Base-by-base conservation (phyloP, 2,329 filamentous ascomycete species). In the Verticillium zaregamsianum region DNA sequence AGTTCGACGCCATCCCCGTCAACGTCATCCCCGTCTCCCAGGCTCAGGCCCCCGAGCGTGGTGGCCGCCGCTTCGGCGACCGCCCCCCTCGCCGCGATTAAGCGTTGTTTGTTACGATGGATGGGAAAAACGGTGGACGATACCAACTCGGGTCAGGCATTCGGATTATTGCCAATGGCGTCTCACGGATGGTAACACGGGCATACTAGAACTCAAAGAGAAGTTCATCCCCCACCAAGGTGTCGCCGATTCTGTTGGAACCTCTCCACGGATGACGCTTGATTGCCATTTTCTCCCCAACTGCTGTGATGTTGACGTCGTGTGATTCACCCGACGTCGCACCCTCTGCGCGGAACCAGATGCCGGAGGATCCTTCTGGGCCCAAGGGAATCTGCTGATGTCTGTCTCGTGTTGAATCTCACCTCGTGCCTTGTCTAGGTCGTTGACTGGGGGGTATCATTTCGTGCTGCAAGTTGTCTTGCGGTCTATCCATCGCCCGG, bases 1-100 rank as follows among this genome's bases (percentile, higher is more conserved):
- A 97, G 93, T 99, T 99, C 86, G 95, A 99, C 82, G 88, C 88
- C 71, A 93, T 99, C 81, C 91, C 94, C 79, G 92, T 97, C 90
- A 97, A 96, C 83, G 92, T 98, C 74, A 88, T 96, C 73, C 82
- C 90, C 70, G 93, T 99, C 71, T 85, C 90, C 72, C 93, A 98
- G 85, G 88, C 92, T 79, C 93, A 97, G 85, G 81, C 86, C 68
- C 80, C 86, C 75, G 93, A 97, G 84, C 91, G 93, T 71, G 82
- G 82, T 68, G 87, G 86, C 71, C 90, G 90, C 76, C 87, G 91
- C 77, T 93, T 91, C 82, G 85, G 83, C 74, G 87, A 90, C 82
- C 86, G 88, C 69, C 77, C 76, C 67, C 73, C 76, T 66, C 74
- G 76, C 69, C 77, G 76, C 70, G 80, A 82, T 72, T 78, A 80